Percentiles rank a stretch among this genome's conserved stretches.
Evolutionary conservation across 768 basidiomycete species (phyloP).

Genomic region (Suillus paluster): DNA sequence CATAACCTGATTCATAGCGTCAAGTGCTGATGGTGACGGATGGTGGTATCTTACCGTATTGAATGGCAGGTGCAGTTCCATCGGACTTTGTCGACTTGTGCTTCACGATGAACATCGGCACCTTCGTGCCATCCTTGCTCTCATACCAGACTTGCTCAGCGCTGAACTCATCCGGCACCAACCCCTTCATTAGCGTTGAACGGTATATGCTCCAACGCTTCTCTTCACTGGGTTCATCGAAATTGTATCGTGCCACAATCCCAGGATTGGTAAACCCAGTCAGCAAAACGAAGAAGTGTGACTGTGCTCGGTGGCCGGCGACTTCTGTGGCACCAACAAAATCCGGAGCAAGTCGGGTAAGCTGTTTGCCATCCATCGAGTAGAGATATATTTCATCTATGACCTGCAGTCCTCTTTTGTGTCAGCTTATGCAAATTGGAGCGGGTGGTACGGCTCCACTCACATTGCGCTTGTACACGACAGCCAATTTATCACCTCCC

Average conservation of each 20-base stretch:
- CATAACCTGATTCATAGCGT: slow-evolving; percentile 56
- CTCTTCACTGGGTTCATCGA: slow-evolving; percentile 43
- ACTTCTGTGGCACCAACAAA: slow-evolving; percentile 69
- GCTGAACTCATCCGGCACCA: slow-evolving; percentile 70
- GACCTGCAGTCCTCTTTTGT: slow-evolving; percentile 47
- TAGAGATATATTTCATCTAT: slow-evolving; percentile 82
- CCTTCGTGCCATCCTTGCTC: slow-evolving; percentile 77
- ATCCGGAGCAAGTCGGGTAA: slow-evolving; percentile 62
- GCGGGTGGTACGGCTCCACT: slow-evolving; percentile 22
- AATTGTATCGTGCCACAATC: slow-evolving; percentile 65
- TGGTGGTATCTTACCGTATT: slow-evolving; percentile 58
- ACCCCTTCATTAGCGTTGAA: slow-evolving; percentile 59
- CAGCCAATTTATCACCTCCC: slow-evolving; percentile 57
- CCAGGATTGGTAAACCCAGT: slow-evolving; percentile 76
- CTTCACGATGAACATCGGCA: slow-evolving; percentile 87
- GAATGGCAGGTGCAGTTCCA: slow-evolving; percentile 76
- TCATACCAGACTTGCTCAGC: slow-evolving; percentile 79
- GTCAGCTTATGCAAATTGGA: background rate
- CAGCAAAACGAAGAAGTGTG: slow-evolving; percentile 67
- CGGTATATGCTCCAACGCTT: slow-evolving; percentile 64
- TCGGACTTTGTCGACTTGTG: slow-evolving; percentile 72
- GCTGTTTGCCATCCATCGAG: slow-evolving; percentile 52
- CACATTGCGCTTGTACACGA: slow-evolving; percentile 76
- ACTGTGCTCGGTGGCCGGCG: slow-evolving; percentile 53
- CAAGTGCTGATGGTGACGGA: background rate